These are phyloP conservation scores for Metarhizium robertsii DNA, from an alignment of 2,329 filamentous ascomycete genomes.

Conservation along the genomic window DNA sequence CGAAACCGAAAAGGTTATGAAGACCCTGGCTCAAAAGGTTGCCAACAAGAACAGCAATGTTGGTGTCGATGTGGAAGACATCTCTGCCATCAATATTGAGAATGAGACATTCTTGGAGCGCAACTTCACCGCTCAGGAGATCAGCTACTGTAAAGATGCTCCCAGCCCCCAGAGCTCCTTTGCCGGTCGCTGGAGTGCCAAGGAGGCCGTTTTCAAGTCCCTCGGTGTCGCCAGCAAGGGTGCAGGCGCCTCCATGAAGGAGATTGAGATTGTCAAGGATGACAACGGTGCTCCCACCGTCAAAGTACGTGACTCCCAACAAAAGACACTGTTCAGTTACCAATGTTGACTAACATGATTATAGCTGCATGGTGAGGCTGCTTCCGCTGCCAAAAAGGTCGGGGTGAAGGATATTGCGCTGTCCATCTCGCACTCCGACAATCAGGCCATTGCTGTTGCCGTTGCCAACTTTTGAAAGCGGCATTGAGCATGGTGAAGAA, in stretches of 20 bases:
- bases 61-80: slow-evolving; percentile 88
- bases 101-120: slow-evolving; percentile 92
- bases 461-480: slow-evolving; percentile 62
- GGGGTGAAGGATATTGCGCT: slow-evolving; percentile 84
- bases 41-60: slow-evolving; percentile 59
- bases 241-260: slow-evolving; percentile 79
- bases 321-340: not conserved
- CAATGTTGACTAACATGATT: slow-evolving; percentile 25
- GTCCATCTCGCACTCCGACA: slow-evolving; percentile 92
- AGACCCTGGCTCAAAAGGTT: slow-evolving; percentile 61
- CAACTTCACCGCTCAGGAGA: slow-evolving; percentile 83
- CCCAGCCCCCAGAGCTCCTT: slow-evolving; percentile 81
- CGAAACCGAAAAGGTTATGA: slow-evolving; percentile 65
- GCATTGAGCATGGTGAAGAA: slow-evolving; percentile 2
- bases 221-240: slow-evolving; percentile 80
- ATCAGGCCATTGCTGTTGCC: slow-evolving; percentile 88
- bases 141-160: slow-evolving; percentile 75
- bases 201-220: slow-evolving; percentile 98
- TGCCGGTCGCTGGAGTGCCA: slow-evolving; percentile 91
- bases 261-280: slow-evolving; percentile 85
- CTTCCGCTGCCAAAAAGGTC: slow-evolving; percentile 71
- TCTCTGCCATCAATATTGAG: slow-evolving; percentile 78
- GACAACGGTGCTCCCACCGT: slow-evolving; percentile 77
- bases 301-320: slow-evolving; percentile 50
- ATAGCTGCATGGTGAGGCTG: slow-evolving; percentile 79